These are phyloP conservation scores for Colletotrichum brevisporum DNA, from an alignment of 2,329 filamentous ascomycete species.

Conservation along the genomic window DNA sequence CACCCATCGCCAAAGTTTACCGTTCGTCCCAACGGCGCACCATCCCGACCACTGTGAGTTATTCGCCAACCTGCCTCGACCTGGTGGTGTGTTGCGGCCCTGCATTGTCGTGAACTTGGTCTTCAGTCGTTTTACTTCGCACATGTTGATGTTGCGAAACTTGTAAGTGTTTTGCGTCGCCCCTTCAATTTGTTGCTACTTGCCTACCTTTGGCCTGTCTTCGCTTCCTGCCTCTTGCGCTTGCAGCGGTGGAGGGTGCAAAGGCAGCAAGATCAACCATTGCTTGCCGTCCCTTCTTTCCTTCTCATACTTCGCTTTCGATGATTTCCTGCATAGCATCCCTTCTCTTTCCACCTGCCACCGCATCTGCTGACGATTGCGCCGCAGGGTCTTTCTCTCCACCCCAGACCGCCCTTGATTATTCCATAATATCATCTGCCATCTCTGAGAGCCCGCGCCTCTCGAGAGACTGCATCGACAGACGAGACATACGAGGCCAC, in stretches of 20 bases:
- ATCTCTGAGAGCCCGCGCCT: conserved; percentile 14
- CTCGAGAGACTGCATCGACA: conserved; percentile 17
- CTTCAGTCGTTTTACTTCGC: conserved; percentile 37
- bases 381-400: conserved; percentile 20
- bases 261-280: background rate
- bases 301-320: background rate
- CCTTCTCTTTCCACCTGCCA: background rate
- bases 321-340: background rate
- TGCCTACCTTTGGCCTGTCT: conserved; percentile 5
- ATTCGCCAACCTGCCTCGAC: conserved; percentile 31
- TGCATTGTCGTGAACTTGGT: conserved; percentile 29
- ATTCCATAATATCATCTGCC: background rate
- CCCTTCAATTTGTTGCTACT: conserved; percentile 4
- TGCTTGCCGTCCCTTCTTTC: background rate
- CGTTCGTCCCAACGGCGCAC: conserved; percentile 34
- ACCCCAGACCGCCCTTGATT: conserved; percentile 10
- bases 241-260: background rate
- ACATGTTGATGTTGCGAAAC: conserved; percentile 47
- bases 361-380: conserved; percentile 13
- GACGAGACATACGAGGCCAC: conserved; percentile 14
- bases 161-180: conserved; percentile 45
- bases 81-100: conserved; percentile 44
- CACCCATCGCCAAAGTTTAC: conserved; percentile 37
- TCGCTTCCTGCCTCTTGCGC: conserved; percentile 1
- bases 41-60: conserved; percentile 37